Evolutionary conservation across 2,329 filamentous ascomycete genomes (phyloP).

Genomic region (Colletotrichum musae): DNA sequence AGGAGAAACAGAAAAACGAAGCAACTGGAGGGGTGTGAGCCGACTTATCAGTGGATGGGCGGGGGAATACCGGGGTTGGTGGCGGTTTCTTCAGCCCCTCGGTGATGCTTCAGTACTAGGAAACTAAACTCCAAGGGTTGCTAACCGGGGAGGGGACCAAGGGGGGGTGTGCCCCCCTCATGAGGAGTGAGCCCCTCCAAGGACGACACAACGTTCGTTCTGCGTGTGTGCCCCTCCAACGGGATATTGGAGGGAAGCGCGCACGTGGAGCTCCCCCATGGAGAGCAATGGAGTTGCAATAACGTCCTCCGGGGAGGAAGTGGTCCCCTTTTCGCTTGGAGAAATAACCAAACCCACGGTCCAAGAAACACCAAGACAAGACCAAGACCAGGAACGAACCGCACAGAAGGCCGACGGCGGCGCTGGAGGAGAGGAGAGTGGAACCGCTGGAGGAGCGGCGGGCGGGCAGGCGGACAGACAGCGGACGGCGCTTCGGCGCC

Average conservation of each 20-base stretch:
- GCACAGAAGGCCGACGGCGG: conserved; percentile 19
- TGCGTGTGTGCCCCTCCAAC: conserved; percentile 1
- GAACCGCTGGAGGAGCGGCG: conserved; percentile 28
- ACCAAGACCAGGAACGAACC: background rate
- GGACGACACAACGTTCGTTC: background rate
- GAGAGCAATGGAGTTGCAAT: background rate
- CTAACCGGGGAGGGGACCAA: background rate
- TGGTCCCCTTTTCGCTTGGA: background rate
- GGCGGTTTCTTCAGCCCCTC: background rate
- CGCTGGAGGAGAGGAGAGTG: conserved; percentile 37
- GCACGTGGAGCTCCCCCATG: background rate
- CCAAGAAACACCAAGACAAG: background rate
- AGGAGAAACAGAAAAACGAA: conserved; percentile 25
- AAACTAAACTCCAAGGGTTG: background rate
- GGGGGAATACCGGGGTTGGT: conserved; percentile 20
- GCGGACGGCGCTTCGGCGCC: background rate
- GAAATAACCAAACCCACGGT: background rate
- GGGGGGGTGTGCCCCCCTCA: background rate
- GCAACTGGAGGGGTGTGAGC: conserved; percentile 19
- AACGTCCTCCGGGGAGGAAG: background rate
- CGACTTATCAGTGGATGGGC: conserved; percentile 33
- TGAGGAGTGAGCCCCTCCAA: conserved; percentile 3
- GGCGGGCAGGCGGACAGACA: background rate
- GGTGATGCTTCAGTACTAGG: background rate
- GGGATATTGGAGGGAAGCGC: background rate